phyloP scores from a whole-genome alignment of 129 eudicot species.

The Lactuca saligna region DNA sequence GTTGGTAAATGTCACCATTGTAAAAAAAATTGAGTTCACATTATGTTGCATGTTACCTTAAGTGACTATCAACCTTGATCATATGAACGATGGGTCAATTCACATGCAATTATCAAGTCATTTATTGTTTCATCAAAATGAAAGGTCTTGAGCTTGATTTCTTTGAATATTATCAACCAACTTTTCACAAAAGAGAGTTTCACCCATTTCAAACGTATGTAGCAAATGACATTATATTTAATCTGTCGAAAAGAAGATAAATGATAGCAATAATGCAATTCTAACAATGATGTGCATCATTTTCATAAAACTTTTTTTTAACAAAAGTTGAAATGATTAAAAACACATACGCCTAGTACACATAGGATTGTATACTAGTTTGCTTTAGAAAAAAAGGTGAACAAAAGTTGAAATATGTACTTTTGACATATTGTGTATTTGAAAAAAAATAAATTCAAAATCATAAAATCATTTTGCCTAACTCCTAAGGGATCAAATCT shows the following conservation, averaged over 20 bases:
- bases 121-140: not conserved
- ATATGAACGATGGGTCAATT: not conserved
- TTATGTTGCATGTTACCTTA: conserved; percentile 13
- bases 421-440: not conserved
- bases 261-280: no score
- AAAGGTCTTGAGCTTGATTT: not conserved
- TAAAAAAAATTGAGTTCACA: conserved; percentile 22
- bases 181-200: not conserved
- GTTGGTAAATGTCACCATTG: conserved; percentile 15
- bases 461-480: no score
- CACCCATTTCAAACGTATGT: not conserved
- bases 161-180: not conserved
- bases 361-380: no score
- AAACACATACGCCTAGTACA: no score
- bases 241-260: no score
- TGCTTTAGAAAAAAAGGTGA: no score
- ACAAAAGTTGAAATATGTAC: not conserved
- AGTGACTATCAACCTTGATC: conserved; percentile 1
- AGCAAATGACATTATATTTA: not conserved
- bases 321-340: no score
- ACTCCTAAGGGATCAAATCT: no score
- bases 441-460: no score
- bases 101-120: not conserved
- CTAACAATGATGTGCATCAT: no score
- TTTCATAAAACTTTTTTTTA: no score